A percentile compares a stretch with the other conserved stretches of the same genome.
These are phyloP conservation scores for Pythium volutum DNA, from an alignment of 352 stramenopile genomes.

Conservation along the genomic window DNA sequence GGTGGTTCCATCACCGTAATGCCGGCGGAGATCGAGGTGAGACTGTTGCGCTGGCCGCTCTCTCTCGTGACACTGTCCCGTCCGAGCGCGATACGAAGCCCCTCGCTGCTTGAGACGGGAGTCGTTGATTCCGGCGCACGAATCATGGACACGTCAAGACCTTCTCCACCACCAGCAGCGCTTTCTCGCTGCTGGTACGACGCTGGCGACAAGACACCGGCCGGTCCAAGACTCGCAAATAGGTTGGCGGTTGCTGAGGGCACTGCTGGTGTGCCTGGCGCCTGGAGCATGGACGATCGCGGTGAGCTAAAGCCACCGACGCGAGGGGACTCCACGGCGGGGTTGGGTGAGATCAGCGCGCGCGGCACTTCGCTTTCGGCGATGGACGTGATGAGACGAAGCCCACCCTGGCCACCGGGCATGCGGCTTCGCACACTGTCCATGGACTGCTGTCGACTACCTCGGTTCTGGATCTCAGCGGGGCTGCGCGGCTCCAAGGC, in stretches of 20 bases:
- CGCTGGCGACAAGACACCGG: conserved; percentile 61
- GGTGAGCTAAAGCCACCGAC: conserved; percentile 74
- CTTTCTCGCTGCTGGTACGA: conserved; percentile 84
- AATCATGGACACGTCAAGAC: conserved; percentile 22
- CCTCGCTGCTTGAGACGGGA: conserved; percentile 33
- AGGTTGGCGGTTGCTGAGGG: conserved; percentile 46
- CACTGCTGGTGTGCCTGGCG: conserved; percentile 63
- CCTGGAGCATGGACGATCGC: conserved; percentile 66
- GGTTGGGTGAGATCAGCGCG: conserved; percentile 82
- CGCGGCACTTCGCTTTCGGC: conserved; percentile 76
- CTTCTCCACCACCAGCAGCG: conserved; percentile 32
- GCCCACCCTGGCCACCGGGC: conserved; percentile 42
- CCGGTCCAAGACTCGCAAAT: conserved; percentile 44
- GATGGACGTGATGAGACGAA: conserved; percentile 83
- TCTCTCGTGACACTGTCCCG: conserved; percentile 71
- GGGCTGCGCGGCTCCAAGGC: conserved; percentile 59
- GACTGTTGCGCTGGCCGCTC: conserved; percentile 29
- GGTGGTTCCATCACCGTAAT: conserved; percentile 10
- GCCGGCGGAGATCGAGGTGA: not conserved
- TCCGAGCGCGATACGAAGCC: conserved; percentile 71
- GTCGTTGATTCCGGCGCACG: conserved; percentile 34
- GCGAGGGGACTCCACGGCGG: conserved; percentile 78
- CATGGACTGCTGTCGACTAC: conserved; percentile 30
- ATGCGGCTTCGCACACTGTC: conserved; percentile 28
- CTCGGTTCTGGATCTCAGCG: conserved; percentile 82